Evolutionary conservation across 148 eudicot species (phyloP), one percentile per base, ranked within the genome.

Genomic region (Beta vulgaris): DNA sequence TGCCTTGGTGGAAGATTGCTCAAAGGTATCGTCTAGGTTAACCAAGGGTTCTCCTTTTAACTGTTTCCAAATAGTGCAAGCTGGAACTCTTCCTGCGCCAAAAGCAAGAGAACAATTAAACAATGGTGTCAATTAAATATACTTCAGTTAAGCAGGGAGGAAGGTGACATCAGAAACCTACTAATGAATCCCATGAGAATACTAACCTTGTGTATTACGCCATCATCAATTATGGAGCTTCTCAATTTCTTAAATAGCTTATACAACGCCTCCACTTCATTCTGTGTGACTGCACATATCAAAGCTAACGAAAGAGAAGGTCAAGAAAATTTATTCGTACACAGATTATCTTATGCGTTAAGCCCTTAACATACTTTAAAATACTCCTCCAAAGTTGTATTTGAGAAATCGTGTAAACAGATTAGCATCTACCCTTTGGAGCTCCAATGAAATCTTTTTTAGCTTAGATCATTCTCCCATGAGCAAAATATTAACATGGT

Each of bases 191-290:
- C 37, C 43, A 39, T 35, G 61, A 37, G 42, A 62, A 26, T 73
- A 65, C 42, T 69, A 80, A 91, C 98, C 97, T 90, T 94, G 82
- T 94, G 96, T 73, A 94, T 94, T 57, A 90, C 88, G n/a, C 98
- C 98, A 78, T 94, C 97, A 35, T 91, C 81, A 16, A 85, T 79
- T 29, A 94, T 94, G 49, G 97, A 90, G 82, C 88, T 87, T 85
- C 98, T 94, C 72, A 93, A 60, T 89, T 90, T 91, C 86, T 86
- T 91, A 70, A 76, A 93, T 51, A 91, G 85, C 82, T 90, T 90
- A 73, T 81, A 79, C 62, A 94, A 73, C 68, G 98, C 98, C 82
- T 91, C 96, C 18, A 94, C 94, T 87, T 94, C 97, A 77, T 83
- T 92, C 75, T 87, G 86, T 11, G 97, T 87, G 81, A 94, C 98